These are phyloP conservation scores for Acacia concinna DNA, from an alignment of 331 rosid species.

Conservation along the genomic window DNA sequence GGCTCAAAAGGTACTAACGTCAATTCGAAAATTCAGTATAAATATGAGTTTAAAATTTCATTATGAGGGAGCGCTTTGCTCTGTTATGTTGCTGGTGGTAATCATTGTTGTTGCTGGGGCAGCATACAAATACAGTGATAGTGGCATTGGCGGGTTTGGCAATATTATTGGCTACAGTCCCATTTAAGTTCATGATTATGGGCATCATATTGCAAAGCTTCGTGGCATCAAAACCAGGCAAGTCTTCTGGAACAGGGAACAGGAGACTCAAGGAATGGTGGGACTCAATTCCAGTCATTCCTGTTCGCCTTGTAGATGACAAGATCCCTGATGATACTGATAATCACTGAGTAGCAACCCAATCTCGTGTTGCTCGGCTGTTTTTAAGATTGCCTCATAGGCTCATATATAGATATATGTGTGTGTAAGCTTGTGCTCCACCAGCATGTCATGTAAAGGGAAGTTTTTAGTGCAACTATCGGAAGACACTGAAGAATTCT, in stretches of 20 bases:
- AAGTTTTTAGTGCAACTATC: neutral
- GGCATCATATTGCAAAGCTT: slow-evolving; percentile 49
- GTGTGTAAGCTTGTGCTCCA: neutral
- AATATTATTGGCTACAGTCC: slow-evolving; percentile 57
- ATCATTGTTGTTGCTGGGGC: slow-evolving; percentile 29
- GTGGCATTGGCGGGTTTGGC: slow-evolving; percentile 52
- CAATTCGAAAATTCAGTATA: neutral
- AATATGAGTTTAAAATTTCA: neutral
- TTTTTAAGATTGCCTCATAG: neutral
- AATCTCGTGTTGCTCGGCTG: neutral
- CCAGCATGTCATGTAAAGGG: slow-evolving; percentile 11
- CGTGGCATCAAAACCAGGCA: slow-evolving; percentile 43
- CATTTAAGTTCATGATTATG: slow-evolving; percentile 66
- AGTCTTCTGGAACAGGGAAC: slow-evolving; percentile 46
- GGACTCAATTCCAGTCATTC: slow-evolving; percentile 85
- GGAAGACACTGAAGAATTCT: slow-evolving; percentile 3
- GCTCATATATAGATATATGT: no score
- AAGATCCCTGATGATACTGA: slow-evolving; percentile 28
- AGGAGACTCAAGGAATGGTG: slow-evolving; percentile 89
- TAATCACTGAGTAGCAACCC: neutral
- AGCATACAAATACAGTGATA: slow-evolving; percentile 80
- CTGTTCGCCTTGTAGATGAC: slow-evolving; percentile 56
- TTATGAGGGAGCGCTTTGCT: neutral
- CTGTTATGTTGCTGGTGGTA: neutral
- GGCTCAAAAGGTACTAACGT: slow-evolving; percentile 66